Evolutionary conservation across 768 basidiomycete species (phyloP), one percentile per base, ranked within the genome.

Genomic region (Gautieria morchelliformis): DNA sequence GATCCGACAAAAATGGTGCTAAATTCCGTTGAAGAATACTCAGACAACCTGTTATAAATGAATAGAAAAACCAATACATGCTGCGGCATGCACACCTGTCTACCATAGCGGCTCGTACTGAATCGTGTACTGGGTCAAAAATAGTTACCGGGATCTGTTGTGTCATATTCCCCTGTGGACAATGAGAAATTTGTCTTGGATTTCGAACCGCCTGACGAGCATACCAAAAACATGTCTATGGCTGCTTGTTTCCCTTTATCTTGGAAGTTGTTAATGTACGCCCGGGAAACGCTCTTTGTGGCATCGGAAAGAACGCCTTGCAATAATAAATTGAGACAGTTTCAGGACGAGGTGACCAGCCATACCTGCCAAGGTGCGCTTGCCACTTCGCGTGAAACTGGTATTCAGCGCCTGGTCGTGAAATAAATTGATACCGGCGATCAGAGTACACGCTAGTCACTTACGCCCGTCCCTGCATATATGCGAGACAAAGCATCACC

Each of bases 191-290:
- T n/a, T 39, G 17, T 39, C 14, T 37, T 37, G 35, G 35, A 24
- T 9, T 44, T n/a, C 30, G n/a, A n/a, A 39, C 14, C n/a, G 39
- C 24, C 33, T 41, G 30, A 49, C 24, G 59, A 56, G 70, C 83
- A 45, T 55, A 94, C 95, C 64, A 99, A 75, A 64, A 98, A 89
- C 80, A 93, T 87, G 67, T 99, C 96, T 59, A 98, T 98, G 0
- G 94, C 93, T 3, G 80, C 69, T 65, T 99, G 96, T 67, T 99
- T 99, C 39, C 80, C 83, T 68, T 90, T 89, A 68, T 99, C 96
- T 64, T 94, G 89, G 67, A 99, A 96, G 67, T 97, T 97, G 65
- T 94, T 96, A 65, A 97, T 95, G 65, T 97, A 99, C 39, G 94
- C 94, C 59, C 95, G 82, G 3, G 90, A 92, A 33, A 92, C 88